Percentiles rank a stretch among this genome's conserved stretches.
phyloP scores from a whole-genome alignment of 2,329 filamentous ascomycete genomes.

The Xylaria polymorpha region DNA sequence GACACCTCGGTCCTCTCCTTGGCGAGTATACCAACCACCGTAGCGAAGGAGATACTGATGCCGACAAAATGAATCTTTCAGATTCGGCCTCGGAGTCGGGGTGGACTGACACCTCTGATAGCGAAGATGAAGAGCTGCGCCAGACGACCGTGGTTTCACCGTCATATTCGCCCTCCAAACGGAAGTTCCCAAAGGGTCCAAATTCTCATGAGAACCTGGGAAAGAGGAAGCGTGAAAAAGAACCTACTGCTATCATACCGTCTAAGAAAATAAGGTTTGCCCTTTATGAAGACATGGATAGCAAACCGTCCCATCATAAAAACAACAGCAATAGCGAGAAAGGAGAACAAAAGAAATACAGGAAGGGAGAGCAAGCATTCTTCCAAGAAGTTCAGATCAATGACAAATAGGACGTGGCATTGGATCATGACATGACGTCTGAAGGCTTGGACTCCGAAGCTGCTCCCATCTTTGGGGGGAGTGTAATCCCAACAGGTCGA shows the following conservation, averaged over 20 bases:
- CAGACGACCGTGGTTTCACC: not conserved
- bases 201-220: not conserved
- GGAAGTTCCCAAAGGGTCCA: not conserved
- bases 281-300: not conserved
- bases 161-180: not conserved
- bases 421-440: slow-evolving; percentile 21
- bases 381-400: slow-evolving; percentile 26
- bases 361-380: slow-evolving; percentile 12
- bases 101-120: slow-evolving; percentile 4
- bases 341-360: not conserved
- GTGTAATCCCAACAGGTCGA: not conserved
- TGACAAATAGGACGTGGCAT: slow-evolving; percentile 43
- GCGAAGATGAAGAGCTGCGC: not conserved
- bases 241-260: slow-evolving; percentile 1
- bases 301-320: not conserved
- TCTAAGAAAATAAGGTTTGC: slow-evolving; percentile 28
- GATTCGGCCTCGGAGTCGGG: not conserved
- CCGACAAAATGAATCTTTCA: slow-evolving; percentile 7
- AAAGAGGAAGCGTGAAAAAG: slow-evolving; percentile 23
- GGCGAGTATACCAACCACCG: slow-evolving; percentile 6
- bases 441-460: not conserved
- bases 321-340: not conserved
- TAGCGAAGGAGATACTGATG: not conserved
- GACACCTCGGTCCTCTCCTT: slow-evolving; percentile 40
- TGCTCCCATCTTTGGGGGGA: not conserved